phyloP scores from a whole-genome alignment of 2,329 filamentous ascomycete species.

The Microdochium nivale region DNA sequence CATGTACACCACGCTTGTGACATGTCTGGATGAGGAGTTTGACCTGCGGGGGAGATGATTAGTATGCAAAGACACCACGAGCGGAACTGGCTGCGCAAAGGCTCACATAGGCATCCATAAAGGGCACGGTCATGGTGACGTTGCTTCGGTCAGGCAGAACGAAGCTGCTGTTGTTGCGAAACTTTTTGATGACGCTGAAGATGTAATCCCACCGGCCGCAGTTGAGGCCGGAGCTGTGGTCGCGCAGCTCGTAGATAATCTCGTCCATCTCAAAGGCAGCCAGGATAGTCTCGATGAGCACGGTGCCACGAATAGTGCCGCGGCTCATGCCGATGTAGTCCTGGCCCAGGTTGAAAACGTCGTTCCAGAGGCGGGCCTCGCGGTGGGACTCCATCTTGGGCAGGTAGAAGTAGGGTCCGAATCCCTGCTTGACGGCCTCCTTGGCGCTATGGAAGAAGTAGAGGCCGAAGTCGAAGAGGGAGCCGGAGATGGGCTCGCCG shows the following conservation, averaged over 20 bases:
- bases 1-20: slow-evolving; percentile 93
- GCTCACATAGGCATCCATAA: slow-evolving; percentile 84
- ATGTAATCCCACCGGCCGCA: slow-evolving; percentile 99
- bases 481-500: slow-evolving; percentile 86
- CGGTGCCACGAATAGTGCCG: slow-evolving; percentile 89
- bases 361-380: slow-evolving; percentile 96
- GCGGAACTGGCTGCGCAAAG: too few relatives aligned
- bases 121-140: slow-evolving; percentile 96
- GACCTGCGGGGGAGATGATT: slow-evolving; percentile 29
- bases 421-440: slow-evolving; percentile 75
- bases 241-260: slow-evolving; percentile 98
- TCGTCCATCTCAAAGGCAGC: slow-evolving; percentile 99
- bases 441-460: slow-evolving; percentile 99
- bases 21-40: slow-evolving; percentile 97
- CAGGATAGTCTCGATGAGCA: slow-evolving; percentile 95
- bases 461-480: slow-evolving; percentile 92
- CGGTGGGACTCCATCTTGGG: slow-evolving; percentile 98
- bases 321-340: slow-evolving; percentile 85
- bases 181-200: slow-evolving; percentile 99
- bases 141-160: slow-evolving; percentile 83
- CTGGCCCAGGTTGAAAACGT: slow-evolving; percentile 91
- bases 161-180: slow-evolving; percentile 90
- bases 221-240: slow-evolving; percentile 94
- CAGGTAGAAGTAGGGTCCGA: slow-evolving; percentile 94
- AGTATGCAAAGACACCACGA: too few relatives aligned